Evolutionary conservation across 2,329 filamentous ascomycete species (phyloP).

Genomic region (Phyllosticta citribraziliensis): DNA sequence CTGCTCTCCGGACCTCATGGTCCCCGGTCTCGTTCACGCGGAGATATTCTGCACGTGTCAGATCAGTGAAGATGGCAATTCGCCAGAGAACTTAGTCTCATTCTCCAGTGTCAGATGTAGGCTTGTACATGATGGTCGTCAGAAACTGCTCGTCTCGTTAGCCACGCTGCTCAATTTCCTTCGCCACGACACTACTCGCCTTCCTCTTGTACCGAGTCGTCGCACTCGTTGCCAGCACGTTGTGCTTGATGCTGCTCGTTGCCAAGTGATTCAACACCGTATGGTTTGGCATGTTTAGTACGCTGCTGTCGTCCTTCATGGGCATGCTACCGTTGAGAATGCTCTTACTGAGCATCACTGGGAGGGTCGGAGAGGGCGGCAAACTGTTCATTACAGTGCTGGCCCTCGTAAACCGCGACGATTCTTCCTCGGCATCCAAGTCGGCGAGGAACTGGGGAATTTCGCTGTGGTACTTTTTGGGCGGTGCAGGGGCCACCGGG

Average conservation of each 20-base stretch:
- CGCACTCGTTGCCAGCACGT: slow-evolving; percentile 86
- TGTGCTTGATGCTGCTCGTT: slow-evolving; percentile 96
- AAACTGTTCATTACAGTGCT: slow-evolving; percentile 66
- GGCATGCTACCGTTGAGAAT: slow-evolving; percentile 85
- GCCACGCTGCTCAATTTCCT: slow-evolving; percentile 7
- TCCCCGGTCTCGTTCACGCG: slow-evolving; percentile 4
- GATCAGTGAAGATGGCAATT: slow-evolving; percentile 5
- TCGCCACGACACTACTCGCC: slow-evolving; percentile 37
- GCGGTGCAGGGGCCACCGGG: slow-evolving; percentile 28
- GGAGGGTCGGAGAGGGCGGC: slow-evolving; percentile 74
- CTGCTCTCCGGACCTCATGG: not conserved
- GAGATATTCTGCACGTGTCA: slow-evolving; percentile 7
- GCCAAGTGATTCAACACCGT: slow-evolving; percentile 93
- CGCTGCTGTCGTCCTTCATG: slow-evolving; percentile 97
- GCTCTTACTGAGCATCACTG: slow-evolving; percentile 85
- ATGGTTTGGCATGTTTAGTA: slow-evolving; percentile 93
- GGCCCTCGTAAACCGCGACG: slow-evolving; percentile 62
- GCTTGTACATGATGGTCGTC: slow-evolving; percentile 96
- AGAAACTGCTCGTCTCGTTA: slow-evolving; percentile 58
- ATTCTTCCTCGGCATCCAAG: slow-evolving; percentile 76
- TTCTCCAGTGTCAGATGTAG: slow-evolving; percentile 43
- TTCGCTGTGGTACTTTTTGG: slow-evolving; percentile 56
- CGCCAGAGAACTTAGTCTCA: slow-evolving; percentile 7
- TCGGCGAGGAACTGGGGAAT: slow-evolving; percentile 82
- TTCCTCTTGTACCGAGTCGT: slow-evolving; percentile 98